Evolutionary conservation across 495 filamentous ascomycete genomes (phyloP), one percentile per base, ranked within the genome.

Genomic region (Lepraria neglecta): DNA sequence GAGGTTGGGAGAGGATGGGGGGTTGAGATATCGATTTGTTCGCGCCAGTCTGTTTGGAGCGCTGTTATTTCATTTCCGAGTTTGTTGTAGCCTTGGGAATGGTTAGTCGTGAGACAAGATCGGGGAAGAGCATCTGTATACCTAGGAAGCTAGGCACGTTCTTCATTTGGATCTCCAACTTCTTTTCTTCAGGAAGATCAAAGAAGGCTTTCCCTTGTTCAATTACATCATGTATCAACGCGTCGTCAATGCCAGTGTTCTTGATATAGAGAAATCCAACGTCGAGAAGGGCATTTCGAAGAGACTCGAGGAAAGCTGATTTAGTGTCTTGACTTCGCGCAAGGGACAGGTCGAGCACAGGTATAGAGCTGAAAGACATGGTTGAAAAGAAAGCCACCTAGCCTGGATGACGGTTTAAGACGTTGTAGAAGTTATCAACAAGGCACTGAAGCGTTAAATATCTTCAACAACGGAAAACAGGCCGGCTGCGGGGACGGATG

Each of bases 221-320:
- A 50, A 88, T 84, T 17, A 96, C 87, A n/a, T 80, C 72, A 31
- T 82, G 67, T 67, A 87, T 84, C 35, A 94, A 71, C 33, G 81
- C 71, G 12, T 85, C 76, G 15, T 87, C 75, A 47, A 97, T 84
- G 4, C 90, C 89, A 1, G 89, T 85, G 68, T 97, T 91, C 64
- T 83, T 84, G 56, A 98, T 82, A 67, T 98, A 98, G 59, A 97
- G 77, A 69, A 98, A 97, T 5, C 94, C 94, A 38, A 96, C 90
- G 73, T 92, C 88, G 68, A 97, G 81, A 33, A 97, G 77, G 0
- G 91, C 90, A 67, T 88, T 77, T 21, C 87, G 87, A 15, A 97
- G 80, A 12, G 85, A 72, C 0, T 80, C 73, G 0, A 97, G 77
- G 71, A 96, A 97, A 9, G 64, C 68, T 1, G 86, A 77, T 72